phyloP scores from a whole-genome alignment of 2,329 filamentous ascomycete species.

The Cercospora sp. region DNA sequence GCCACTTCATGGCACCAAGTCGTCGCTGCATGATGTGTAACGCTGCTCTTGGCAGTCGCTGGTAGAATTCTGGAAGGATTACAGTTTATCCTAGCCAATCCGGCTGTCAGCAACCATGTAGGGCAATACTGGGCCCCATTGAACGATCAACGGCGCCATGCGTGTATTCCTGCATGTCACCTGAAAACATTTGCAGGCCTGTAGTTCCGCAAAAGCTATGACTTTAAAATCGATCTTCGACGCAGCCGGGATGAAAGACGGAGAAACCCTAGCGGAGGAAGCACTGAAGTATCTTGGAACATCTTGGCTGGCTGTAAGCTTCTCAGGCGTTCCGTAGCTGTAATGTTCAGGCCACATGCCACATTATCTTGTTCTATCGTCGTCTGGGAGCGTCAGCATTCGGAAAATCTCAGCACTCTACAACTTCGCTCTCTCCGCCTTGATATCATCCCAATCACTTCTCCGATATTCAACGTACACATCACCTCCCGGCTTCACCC shows the following conservation, averaged over 20 bases:
- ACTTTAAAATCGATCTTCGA: not conserved
- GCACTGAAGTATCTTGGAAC: not conserved
- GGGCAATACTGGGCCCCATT: not conserved
- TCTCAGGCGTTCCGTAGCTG: not conserved
- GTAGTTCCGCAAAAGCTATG: not conserved
- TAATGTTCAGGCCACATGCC: not conserved
- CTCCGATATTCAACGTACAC: slow-evolving; percentile 60
- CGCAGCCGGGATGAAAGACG: not conserved
- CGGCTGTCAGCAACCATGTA: not conserved
- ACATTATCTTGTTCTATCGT: not conserved
- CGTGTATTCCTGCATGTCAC: not conserved
- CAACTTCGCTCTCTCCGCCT: slow-evolving; percentile 39
- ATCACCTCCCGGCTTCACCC: slow-evolving; percentile 50
- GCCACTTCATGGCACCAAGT: not conserved
- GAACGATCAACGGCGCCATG: not conserved
- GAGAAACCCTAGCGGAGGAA: not conserved
- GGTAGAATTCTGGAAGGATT: not conserved
- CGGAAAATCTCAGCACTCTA: slow-evolving; percentile 4
- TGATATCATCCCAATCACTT: slow-evolving; percentile 59
- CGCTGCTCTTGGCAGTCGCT: not conserved
- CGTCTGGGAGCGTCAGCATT: not conserved
- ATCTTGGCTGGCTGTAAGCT: not conserved
- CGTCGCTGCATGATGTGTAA: not conserved
- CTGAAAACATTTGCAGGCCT: not conserved
- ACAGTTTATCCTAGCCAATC: not conserved